phyloP scores from a whole-genome alignment of 2,329 filamentous ascomycete genomes.

The Exserohilum rostratum region DNA sequence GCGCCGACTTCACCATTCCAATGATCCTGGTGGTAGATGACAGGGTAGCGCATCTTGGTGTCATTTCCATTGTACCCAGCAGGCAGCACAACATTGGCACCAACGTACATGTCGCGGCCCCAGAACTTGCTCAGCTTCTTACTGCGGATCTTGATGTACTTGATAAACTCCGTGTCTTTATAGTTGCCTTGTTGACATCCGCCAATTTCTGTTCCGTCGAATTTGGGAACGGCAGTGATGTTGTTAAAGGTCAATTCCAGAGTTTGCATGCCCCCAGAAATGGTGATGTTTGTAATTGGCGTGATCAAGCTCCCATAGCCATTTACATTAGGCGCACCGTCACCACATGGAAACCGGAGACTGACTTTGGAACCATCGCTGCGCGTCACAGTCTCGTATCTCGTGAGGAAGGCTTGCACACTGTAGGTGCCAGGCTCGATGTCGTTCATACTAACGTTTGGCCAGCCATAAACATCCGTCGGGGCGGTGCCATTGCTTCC shows the following conservation, averaged over 20 bases:
- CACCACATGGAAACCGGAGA: conserved; percentile 47
- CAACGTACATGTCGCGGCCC: conserved; percentile 47
- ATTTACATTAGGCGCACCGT: conserved; percentile 38
- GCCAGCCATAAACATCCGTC: conserved; percentile 44
- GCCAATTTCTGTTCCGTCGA: conserved; percentile 45
- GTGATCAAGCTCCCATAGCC: conserved; percentile 43
- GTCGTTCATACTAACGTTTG: conserved; percentile 39
- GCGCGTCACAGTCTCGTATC: conserved; percentile 44
- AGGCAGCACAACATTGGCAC: conserved; percentile 46
- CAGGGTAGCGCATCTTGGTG: conserved; percentile 40
- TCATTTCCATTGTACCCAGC: conserved; percentile 42
- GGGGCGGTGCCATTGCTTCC: conserved; percentile 33
- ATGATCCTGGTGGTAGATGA: conserved; percentile 46
- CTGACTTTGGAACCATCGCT: conserved; percentile 47
- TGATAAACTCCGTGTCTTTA: conserved; percentile 40
- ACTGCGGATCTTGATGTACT: conserved; percentile 49
- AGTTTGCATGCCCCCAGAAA: conserved; percentile 38
- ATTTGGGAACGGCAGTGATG: conserved; percentile 26
- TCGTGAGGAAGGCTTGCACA: conserved; percentile 46
- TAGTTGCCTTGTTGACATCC: conserved; percentile 50
- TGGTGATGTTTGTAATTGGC: conserved; percentile 24
- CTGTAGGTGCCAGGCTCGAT: conserved; percentile 41
- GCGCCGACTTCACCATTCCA: conserved; percentile 36
- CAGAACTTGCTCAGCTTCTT: conserved; percentile 46
- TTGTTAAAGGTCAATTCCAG: conserved; percentile 42